Percentiles rank a stretch among this genome's conserved stretches.
Evolutionary conservation across 2,329 filamentous ascomycete species (phyloP).

Genomic region (Diplocarpon mali): DNA sequence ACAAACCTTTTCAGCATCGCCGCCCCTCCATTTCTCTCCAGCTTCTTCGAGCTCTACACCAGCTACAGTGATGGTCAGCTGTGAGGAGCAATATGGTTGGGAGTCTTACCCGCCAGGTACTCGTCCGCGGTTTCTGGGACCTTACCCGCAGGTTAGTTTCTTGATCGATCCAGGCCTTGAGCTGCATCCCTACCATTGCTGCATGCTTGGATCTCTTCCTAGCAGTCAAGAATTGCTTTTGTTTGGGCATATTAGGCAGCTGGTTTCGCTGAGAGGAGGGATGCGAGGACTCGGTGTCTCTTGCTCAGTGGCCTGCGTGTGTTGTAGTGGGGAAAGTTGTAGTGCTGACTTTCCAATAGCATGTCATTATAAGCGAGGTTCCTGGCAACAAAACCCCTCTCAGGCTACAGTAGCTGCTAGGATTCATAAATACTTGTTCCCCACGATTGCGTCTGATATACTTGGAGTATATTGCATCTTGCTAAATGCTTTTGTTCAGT

Average conservation of each 20-base stretch:
- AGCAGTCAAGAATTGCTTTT: constrained; percentile 23
- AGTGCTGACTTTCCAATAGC: too few relatives aligned
- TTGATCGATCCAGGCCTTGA: too few relatives aligned
- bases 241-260: constrained; percentile 18
- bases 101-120: constrained; percentile 45
- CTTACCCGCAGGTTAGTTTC: constrained; percentile 25
- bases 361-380: too few relatives aligned
- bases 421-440: too few relatives aligned
- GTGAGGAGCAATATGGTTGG: neutral
- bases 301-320: too few relatives aligned
- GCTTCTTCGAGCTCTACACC: constrained; percentile 61
- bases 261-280: neutral
- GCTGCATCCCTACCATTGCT: constrained; percentile 14
- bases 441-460: too few relatives aligned
- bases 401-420: too few relatives aligned
- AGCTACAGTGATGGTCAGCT: constrained; percentile 28
- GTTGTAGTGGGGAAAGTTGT: too few relatives aligned
- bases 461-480: too few relatives aligned
- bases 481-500: too few relatives aligned
- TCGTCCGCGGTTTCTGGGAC: constrained; percentile 53
- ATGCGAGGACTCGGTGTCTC: neutral
- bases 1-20: constrained; percentile 49
- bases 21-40: constrained; percentile 63
- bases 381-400: too few relatives aligned
- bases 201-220: constrained; percentile 30